A percentile compares a stretch with the other conserved stretches of the same genome.
Conservation (phyloP, 371 early-diverging fungal species). For the Dipsacomyces acuminosporus region DNA sequence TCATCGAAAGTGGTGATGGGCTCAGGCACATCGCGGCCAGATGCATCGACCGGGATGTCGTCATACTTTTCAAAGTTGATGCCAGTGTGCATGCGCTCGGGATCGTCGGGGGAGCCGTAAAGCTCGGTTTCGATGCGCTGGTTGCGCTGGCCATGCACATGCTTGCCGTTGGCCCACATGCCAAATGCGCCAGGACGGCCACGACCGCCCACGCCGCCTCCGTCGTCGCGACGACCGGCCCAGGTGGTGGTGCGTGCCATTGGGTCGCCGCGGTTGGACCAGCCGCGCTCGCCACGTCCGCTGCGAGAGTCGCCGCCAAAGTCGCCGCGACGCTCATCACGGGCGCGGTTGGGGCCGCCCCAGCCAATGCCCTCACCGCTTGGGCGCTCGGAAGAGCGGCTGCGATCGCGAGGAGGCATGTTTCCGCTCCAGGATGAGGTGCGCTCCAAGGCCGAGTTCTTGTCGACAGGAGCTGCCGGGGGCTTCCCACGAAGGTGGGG, state of each 20-base stretch:
- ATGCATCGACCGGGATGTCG: constrained; percentile 92
- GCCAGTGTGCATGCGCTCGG: constrained; percentile 70
- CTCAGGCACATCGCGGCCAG: constrained; percentile 75
- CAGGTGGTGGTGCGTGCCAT: constrained; percentile 45
- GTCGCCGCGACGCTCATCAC: constrained; percentile 18
- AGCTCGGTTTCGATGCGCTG: constrained; percentile 72
- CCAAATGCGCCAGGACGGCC: constrained; percentile 55
- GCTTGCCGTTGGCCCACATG: constrained; percentile 67
- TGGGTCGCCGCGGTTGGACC: constrained; percentile 23
- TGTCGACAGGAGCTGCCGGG: constrained; percentile 26
- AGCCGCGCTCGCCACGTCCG: constrained; percentile 20
- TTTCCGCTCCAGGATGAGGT: constrained; percentile 48
- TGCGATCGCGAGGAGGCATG: constrained; percentile 25
- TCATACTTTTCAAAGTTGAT: constrained; percentile 98
- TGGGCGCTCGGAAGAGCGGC: constrained; percentile 39
- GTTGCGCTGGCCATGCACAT: constrained; percentile 67
- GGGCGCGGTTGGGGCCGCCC: constrained; percentile 14
- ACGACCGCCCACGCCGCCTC: constrained; percentile 48
- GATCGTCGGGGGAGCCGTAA: constrained; percentile 67
- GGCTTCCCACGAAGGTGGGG: constrained; percentile 52
- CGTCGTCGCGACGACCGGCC: constrained; percentile 55
- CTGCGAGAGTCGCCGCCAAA: constrained; percentile 14
- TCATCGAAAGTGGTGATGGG: constrained; percentile 68
- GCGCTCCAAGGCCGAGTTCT: constrained; percentile 43
- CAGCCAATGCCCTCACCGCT: constrained; percentile 2